phyloP scores from a whole-genome alignment of 495 filamentous ascomycete genomes.

The Daldinia bambusicola region DNA sequence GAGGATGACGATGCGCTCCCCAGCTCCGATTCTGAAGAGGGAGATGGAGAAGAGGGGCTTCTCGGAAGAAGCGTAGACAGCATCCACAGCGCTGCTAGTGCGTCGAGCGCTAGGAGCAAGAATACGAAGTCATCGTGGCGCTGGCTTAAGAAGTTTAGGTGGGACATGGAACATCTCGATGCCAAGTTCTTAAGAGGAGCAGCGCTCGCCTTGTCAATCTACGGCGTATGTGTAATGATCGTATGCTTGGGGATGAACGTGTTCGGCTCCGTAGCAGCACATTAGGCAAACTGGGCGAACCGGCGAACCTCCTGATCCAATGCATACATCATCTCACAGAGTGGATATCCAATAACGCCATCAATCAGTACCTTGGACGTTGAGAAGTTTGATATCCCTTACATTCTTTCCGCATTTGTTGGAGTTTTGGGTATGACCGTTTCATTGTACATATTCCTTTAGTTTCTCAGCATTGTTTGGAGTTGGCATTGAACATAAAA shows the following conservation, averaged over 20 bases:
- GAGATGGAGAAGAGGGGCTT: constrained; percentile 55
- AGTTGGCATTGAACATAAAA: constrained; percentile 21
- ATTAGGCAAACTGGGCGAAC: constrained; percentile 17
- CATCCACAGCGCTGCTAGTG: constrained; percentile 56
- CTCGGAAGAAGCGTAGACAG: constrained; percentile 60
- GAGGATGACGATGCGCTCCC: constrained; percentile 80
- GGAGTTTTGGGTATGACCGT: constrained; percentile 27
- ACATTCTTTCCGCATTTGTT: constrained; percentile 24
- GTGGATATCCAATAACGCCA: neutral
- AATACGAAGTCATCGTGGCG: constrained; percentile 46
- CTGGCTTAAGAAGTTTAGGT: constrained; percentile 55
- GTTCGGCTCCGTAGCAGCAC: constrained; percentile 63
- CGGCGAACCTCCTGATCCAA: neutral
- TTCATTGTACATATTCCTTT: constrained; percentile 31
- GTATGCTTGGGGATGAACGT: constrained; percentile 87
- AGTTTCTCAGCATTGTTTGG: constrained; percentile 7
- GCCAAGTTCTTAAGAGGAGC: constrained; percentile 72
- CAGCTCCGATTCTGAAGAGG: constrained; percentile 59
- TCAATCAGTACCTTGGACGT: constrained; percentile 11
- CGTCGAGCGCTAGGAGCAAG: constrained; percentile 35
- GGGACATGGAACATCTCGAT: constrained; percentile 62
- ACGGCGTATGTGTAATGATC: constrained; percentile 88
- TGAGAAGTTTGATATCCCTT: constrained; percentile 20
- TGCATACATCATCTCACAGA: neutral
- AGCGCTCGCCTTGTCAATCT: constrained; percentile 79